Percentiles rank a stretch among this genome's conserved stretches.
Evolutionary conservation across 176 grass and related monocot genomes (phyloP).

Genomic region (Urochloa ruziziensis): DNA sequence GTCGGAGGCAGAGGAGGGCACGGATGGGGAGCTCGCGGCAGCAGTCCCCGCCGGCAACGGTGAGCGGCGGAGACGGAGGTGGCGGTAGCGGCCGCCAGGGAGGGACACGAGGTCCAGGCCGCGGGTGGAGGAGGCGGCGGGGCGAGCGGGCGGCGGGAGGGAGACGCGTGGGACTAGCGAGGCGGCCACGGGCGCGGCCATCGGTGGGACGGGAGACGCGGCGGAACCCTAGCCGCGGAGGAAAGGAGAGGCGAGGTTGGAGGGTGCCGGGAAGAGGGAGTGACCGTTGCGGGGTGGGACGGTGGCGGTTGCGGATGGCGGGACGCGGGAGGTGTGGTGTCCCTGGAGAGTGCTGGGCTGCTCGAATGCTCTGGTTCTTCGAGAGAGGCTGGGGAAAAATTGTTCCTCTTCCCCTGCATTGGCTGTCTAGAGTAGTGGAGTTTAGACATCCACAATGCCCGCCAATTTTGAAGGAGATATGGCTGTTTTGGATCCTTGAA

Average conservation of each 20-base stretch:
- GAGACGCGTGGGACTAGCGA: slow-evolving; percentile 14
- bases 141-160: neutral
- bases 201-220: slow-evolving; percentile 26
- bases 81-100: neutral
- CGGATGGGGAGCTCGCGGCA: slow-evolving; percentile 24
- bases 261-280: neutral
- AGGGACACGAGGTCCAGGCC: neutral
- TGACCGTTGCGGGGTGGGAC: slow-evolving; percentile 6
- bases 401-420: too few relatives aligned
- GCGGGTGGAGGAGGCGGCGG: neutral
- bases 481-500: neutral
- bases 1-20: neutral
- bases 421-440: neutral
- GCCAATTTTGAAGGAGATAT: neutral
- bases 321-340: neutral
- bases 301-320: slow-evolving; percentile 2
- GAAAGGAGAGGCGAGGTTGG: neutral
- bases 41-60: neutral
- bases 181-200: slow-evolving; percentile 21
- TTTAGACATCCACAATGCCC: neutral
- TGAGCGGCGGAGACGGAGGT: slow-evolving; percentile 16
- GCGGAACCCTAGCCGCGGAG: slow-evolving; percentile 16
- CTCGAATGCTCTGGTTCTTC: neutral
- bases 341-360: neutral
- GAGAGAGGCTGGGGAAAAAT: neutral